Conservation (phyloP, 73 alveolate species). For the Tetrahymena borealis region DNA sequence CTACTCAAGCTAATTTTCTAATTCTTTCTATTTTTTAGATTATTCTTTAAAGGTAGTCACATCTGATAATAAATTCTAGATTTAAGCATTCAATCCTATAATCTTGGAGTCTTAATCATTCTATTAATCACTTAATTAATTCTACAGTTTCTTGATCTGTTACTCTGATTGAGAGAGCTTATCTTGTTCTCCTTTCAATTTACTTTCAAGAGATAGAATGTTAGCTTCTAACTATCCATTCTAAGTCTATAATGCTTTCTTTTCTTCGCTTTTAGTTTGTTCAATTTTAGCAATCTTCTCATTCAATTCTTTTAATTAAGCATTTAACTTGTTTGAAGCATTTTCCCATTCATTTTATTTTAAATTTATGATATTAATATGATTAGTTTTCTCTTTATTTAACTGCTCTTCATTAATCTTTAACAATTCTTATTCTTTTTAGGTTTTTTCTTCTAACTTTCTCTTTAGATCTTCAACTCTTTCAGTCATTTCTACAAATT, state of each 20-base stretch:
- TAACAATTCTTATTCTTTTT: no score
- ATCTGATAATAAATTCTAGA: background rate
- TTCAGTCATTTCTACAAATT: no score
- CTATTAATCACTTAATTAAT: background rate
- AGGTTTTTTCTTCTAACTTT: no score
- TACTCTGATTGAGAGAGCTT: background rate
- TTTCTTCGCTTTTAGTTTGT: background rate
- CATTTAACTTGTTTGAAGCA: background rate
- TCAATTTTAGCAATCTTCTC: background rate
- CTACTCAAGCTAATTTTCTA: background rate
- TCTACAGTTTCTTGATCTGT: background rate
- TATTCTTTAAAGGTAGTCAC: background rate
- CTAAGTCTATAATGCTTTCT: background rate
- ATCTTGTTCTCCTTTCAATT: background rate
- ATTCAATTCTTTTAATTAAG: background rate
- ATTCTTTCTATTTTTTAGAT: background rate
- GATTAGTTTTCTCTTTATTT: no score
- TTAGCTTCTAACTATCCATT: background rate
- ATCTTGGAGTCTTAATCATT: background rate
- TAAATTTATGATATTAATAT: no score
- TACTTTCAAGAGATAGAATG: background rate
- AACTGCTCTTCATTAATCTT: no score
- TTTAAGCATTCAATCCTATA: background rate
- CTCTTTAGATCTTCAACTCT: no score
- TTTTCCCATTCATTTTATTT: background rate